Base-by-base conservation (phyloP, 768 basidiomycete species). In the Lanmaoa pseudosensibilis region DNA sequence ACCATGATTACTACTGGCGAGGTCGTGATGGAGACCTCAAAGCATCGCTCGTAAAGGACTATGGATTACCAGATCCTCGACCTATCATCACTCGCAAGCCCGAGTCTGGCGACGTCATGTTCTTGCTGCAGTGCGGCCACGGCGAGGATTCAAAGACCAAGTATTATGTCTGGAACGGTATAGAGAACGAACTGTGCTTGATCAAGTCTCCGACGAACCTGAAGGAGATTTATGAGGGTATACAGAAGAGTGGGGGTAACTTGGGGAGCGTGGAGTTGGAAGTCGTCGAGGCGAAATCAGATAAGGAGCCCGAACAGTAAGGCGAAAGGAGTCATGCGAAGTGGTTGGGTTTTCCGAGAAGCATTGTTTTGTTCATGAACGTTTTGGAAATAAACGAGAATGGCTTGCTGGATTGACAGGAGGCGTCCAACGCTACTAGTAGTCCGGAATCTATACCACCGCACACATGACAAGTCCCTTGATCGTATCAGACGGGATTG, bases 401-500 rank as follows among this genome's bases (percentile, higher is more conserved):
- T 25, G 25, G 3, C 3, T 25, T 25, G 25, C 25, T 25, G 25
- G 25, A 25, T 25, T 25, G 25, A 25, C 25, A 25, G 5, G 25
- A 25, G 5, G 25, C 25, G n/a, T n/a, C n/a, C n/a, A n/a, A n/a
- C n/a, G n/a, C n/a, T n/a, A n/a, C n/a, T n/a, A n/a, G n/a, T n/a
- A n/a, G n/a, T n/a, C 27, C 27, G 27, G 27, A 27, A 27, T 27
- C 27, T 27, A 27, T 27, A 27, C 27, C 27, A 4, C 5, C 27
- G 27, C 27, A 27, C 27, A 30, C 11, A 52, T 16, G 9, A n/a
- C 30, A 23, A 32, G 16, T 23, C 32, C 15, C 40, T 15, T 43
- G 52, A 49, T 54, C 53, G 30, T 38, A 51, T 54, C 53, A 40
- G 23, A 39, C 21, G 52, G 10, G n/a, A 12, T 48, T 27, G 12